A percentile compares a stretch with the other conserved stretches of the same genome.
Conservation (phyloP, 768 basidiomycete species). For the Xerocomus potaroensis region DNA sequence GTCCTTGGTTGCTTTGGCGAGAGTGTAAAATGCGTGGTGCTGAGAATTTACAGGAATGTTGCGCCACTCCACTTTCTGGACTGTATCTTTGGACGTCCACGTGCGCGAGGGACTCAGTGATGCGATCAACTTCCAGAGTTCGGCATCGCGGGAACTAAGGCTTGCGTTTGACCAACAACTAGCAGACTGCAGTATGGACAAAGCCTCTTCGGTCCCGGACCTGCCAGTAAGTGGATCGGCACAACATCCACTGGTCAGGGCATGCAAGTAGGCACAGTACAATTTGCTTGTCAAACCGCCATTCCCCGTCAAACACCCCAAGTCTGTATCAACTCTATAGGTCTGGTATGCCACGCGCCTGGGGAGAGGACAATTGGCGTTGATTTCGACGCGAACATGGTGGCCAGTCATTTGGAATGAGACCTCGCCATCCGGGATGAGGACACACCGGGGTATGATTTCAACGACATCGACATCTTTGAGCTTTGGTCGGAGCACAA, state of each 20-base stretch:
- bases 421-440: constrained; percentile 37
- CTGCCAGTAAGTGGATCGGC: constrained; percentile 39
- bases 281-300: constrained; percentile 24
- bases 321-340: constrained; percentile 26
- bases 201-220: constrained; percentile 20
- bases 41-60: constrained; percentile 24
- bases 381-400: constrained; percentile 10
- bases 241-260: constrained; percentile 37
- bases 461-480: background rate
- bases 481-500: constrained; percentile 34
- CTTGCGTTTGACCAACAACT: constrained; percentile 36
- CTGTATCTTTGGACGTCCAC: constrained; percentile 36
- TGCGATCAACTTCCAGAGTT: constrained; percentile 31
- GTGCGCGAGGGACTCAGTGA: constrained; percentile 27
- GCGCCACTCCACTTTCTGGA: constrained; percentile 34
- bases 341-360: constrained; percentile 16
- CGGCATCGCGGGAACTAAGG: constrained; percentile 23
- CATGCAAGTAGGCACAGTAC: constrained; percentile 42
- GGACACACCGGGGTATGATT: constrained; percentile 15
- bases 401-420: constrained; percentile 28
- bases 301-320: constrained; percentile 23
- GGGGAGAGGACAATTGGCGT: background rate
- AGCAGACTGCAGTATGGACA: constrained; percentile 35
- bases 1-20: constrained; percentile 25
- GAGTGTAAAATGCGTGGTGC: constrained; percentile 24